Evolutionary conservation across 768 basidiomycete genomes (phyloP).

Genomic region (Lanmaoa pseudosensibilis): DNA sequence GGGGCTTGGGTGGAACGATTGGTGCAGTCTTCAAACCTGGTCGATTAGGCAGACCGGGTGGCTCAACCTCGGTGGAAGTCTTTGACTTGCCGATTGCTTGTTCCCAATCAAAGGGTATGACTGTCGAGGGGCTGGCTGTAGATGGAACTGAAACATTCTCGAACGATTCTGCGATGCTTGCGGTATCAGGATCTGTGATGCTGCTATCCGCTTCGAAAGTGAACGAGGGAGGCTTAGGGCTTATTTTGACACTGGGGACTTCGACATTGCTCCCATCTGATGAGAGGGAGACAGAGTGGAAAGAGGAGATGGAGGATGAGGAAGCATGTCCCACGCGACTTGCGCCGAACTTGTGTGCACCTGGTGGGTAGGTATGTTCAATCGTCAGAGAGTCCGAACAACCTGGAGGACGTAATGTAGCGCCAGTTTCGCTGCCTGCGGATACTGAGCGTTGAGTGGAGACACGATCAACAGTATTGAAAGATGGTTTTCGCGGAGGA

Average conservation of each 20-base stretch:
- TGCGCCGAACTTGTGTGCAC: constrained; percentile 37
- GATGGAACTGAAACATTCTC: constrained; percentile 63
- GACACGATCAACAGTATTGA: constrained; percentile 44
- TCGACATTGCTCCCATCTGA: constrained; percentile 49
- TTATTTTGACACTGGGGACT: constrained; percentile 2
- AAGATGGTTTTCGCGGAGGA: constrained; percentile 66
- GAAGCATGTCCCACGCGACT: constrained; percentile 49
- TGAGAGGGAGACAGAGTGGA: constrained; percentile 80
- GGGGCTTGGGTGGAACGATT: constrained; percentile 29
- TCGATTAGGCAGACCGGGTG: constrained; percentile 52
- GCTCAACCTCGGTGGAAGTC: constrained; percentile 29
- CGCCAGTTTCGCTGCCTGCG: constrained; percentile 14
- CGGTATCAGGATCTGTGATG: constrained; percentile 45
- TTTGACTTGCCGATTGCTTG: constrained; percentile 39
- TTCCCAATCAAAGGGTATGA: constrained; percentile 53
- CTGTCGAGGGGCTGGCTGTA: constrained; percentile 51
- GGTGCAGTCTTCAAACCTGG: constrained; percentile 28
- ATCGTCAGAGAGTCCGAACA: constrained; percentile 51
- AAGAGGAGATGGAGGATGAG: constrained; percentile 76
- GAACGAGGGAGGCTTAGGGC: constrained; percentile 44
- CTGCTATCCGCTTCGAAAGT: constrained; percentile 43
- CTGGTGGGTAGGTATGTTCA: constrained; percentile 58
- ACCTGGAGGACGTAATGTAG: constrained; percentile 31
- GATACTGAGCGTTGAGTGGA: constrained; percentile 30
- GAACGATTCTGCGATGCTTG: constrained; percentile 69